Conservation (phyloP, 208 protist species). For the Acanthamoeba royreba region DNA sequence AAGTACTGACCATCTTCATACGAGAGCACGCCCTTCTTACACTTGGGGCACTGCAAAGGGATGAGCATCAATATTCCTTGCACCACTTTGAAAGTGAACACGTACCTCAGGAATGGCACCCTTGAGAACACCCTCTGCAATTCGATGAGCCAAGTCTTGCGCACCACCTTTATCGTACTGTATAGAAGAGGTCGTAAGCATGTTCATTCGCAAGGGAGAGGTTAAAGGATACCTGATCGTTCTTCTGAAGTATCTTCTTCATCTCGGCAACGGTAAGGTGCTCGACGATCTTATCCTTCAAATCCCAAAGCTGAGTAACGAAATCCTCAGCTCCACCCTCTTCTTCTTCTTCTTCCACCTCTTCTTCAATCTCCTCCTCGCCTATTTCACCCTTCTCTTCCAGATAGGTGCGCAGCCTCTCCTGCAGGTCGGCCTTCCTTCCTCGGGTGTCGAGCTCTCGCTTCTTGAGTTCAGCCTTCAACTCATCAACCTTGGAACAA, state of each 20-base stretch:
- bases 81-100: background rate
- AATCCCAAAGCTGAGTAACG: constrained; percentile 5
- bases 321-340: background rate
- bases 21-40: constrained; percentile 7
- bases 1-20: background rate
- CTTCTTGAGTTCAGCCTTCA: background rate
- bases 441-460: background rate
- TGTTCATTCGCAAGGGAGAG: no score
- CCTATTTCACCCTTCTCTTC: background rate
- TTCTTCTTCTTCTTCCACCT: background rate
- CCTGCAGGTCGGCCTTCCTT: background rate
- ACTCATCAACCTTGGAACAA: background rate
- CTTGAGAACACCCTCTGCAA: constrained; percentile 8
- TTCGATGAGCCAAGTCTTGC: constrained; percentile 3
- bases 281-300: constrained; percentile 16
- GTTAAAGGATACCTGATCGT: background rate
- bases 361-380: background rate
- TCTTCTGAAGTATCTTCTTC: constrained; percentile 30
- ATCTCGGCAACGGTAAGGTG: background rate
- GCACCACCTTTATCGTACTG: background rate
- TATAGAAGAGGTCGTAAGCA: background rate
- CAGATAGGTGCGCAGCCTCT: background rate
- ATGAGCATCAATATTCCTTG: background rate
- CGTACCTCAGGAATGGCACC: constrained; percentile 16
- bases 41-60: background rate